Base-by-base conservation (phyloP, 495 filamentous ascomycete species). In the Thermochaetoides thermophila region DNA sequence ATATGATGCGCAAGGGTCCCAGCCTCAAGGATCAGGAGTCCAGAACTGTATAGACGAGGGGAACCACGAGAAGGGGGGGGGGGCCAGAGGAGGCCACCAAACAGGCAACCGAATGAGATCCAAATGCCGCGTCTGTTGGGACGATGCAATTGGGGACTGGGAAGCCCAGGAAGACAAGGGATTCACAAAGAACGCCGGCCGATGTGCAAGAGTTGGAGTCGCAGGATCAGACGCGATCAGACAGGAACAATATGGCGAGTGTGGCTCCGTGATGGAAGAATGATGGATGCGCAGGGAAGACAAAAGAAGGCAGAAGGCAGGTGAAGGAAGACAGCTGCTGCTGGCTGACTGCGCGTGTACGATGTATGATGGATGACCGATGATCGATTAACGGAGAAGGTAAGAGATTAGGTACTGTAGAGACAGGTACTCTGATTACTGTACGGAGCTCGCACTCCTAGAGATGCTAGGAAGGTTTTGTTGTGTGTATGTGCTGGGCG, bases 191-290 rank as follows among this genome's bases (percentile, higher is more conserved):
- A 24, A 11, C 21, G 5, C 27, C 31, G 31, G 26, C 13, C n/a
- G 23, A n/a, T n/a, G n/a, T 10, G 13, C 14, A 24, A 15, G 32
- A 14, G 29, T 29, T 33, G 37, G 37, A 39, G 37, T 24, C 29
- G 37, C 19, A 34, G 20, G 15, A 32, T 19, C 17, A 22, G 18
- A 11, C 29, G 15, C 15, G 17, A 16, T 26, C 20, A 9, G 14
- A 16, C 17, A 25, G 17, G 22, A 14, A 24, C 10, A 10, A 28
- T 7, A 24, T 2, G 20, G 15, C 5, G 25, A 20, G 18, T 31
- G 20, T 24, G 27, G 1, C 11, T 7, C 21, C 35, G 31, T 25
- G 5, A 38, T 3, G 22, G 17, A 38, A 20, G 14, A 32, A 24
- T 24, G 21, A 6, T 6, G 21, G 11, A 11, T 24, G 21, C 6